Conservation (phyloP, 306 rosid genomes). For the Crotalaria pallida region DNA sequence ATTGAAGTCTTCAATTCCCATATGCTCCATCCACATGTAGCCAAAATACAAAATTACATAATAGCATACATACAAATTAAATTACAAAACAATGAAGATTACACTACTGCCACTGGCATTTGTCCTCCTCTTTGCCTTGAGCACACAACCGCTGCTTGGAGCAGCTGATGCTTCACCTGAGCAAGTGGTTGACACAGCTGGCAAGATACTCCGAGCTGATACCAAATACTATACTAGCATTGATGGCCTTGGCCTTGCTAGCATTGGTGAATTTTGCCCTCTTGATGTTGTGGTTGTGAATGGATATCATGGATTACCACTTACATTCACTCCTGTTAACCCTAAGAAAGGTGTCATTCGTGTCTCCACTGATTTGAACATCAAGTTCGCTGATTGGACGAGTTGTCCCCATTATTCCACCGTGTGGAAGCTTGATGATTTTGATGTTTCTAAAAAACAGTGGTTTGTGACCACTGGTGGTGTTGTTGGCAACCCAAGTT, state of each 20-base stretch:
- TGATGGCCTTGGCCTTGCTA: background rate
- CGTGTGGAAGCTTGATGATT: conserved; percentile 31
- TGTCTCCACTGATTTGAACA: background rate
- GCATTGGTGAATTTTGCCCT: background rate
- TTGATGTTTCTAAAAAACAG: background rate
- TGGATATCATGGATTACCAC: background rate
- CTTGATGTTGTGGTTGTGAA: background rate
- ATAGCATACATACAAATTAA: background rate
- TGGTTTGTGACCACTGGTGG: too few relatives aligned
- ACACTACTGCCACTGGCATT: background rate
- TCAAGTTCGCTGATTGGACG: background rate
- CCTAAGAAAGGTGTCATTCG: background rate
- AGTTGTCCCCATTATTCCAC: conserved; percentile 12
- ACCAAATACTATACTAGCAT: background rate
- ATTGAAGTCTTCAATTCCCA: too few relatives aligned
- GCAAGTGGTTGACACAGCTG: conserved; percentile 34
- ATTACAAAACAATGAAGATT: background rate
- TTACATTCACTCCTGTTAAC: background rate
- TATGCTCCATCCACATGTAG: too few relatives aligned
- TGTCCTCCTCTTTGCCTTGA: background rate
- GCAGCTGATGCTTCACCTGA: conserved; percentile 6
- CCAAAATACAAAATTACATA: background rate
- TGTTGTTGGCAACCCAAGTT: too few relatives aligned
- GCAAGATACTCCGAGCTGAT: conserved; percentile 6
- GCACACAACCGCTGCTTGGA: background rate